Evolutionary conservation across 2,329 filamentous ascomycete species (phyloP).

Genomic region (Rhynchosporium graminicola): DNA sequence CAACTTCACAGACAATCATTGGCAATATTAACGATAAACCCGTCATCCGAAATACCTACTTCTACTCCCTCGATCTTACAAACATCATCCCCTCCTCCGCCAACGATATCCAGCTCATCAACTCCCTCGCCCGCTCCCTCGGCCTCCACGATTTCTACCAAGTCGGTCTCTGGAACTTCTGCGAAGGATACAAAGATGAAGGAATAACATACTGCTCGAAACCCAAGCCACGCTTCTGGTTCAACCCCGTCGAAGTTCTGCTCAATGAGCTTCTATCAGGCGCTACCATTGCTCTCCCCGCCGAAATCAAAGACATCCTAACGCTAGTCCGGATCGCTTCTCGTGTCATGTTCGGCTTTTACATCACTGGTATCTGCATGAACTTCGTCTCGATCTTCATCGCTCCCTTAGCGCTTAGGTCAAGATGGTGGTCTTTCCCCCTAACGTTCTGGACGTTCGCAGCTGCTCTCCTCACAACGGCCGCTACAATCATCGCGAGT

Average conservation of each 20-base stretch:
- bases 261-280: constrained; percentile 77
- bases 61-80: constrained; percentile 80
- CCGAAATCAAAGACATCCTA: constrained; percentile 71
- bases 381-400: constrained; percentile 72
- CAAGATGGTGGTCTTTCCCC: constrained; percentile 62
- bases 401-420: constrained; percentile 47
- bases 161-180: constrained; percentile 89
- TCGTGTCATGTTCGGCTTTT: constrained; percentile 87
- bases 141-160: constrained; percentile 95
- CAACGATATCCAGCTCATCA: constrained; percentile 70
- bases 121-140: constrained; percentile 81
- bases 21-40: constrained; percentile 67
- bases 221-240: constrained; percentile 77
- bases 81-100: constrained; percentile 55
- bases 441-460: constrained; percentile 69
- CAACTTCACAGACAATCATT: constrained; percentile 55
- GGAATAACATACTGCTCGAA: constrained; percentile 76
- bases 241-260: constrained; percentile 84
- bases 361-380: constrained; percentile 70
- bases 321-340: constrained; percentile 73
- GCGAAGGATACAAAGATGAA: constrained; percentile 76
- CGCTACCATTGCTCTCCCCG: constrained; percentile 79
- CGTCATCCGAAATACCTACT: constrained; percentile 72
- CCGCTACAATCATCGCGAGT: constrained; percentile 74
- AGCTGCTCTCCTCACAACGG: constrained; percentile 65